Percentiles rank a stretch among this genome's conserved stretches.
phyloP scores from a whole-genome alignment of 805 yeast genomes.

The Saccharomyces eubayanus region DNA sequence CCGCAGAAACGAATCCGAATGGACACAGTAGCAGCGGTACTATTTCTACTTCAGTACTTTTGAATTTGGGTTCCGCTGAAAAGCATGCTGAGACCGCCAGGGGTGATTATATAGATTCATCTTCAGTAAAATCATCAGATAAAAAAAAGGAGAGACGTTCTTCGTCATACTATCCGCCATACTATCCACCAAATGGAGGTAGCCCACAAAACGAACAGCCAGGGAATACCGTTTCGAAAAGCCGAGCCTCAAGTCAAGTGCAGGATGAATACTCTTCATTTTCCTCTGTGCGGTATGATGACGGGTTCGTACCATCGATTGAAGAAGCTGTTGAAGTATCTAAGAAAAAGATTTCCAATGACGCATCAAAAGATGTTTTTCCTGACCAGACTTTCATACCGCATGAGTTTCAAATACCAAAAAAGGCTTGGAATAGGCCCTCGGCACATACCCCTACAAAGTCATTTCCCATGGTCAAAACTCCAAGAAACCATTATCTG shows the following conservation, averaged over 20 bases:
- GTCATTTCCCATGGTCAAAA: neutral
- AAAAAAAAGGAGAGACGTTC: neutral
- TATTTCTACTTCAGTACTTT: conserved; percentile 8
- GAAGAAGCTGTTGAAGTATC: conserved; percentile 18
- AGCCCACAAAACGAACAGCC: neutral
- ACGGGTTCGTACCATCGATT: conserved; percentile 10
- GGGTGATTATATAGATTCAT: neutral
- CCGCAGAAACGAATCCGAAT: neutral
- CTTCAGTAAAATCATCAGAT: neutral
- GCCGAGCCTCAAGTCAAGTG: neutral
- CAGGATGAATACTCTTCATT: neutral
- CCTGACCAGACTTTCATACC: conserved; percentile 6
- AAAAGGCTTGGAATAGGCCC: conserved; percentile 6
- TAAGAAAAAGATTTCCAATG: conserved; percentile 8
- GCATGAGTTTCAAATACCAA: conserved; percentile 12
- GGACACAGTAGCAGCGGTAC: conserved; percentile 7
- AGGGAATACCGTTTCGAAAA: neutral
- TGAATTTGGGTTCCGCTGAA: neutral
- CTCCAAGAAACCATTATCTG: neutral
- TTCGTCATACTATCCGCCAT: neutral
- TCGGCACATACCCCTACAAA: neutral
- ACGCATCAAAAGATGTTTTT: neutral
- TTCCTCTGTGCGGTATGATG: conserved; percentile 4
- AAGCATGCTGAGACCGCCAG: neutral
- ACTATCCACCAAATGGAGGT: neutral